Conservation (phyloP, 495 filamentous ascomycete species). For the Penicillium cinerascens region DNA sequence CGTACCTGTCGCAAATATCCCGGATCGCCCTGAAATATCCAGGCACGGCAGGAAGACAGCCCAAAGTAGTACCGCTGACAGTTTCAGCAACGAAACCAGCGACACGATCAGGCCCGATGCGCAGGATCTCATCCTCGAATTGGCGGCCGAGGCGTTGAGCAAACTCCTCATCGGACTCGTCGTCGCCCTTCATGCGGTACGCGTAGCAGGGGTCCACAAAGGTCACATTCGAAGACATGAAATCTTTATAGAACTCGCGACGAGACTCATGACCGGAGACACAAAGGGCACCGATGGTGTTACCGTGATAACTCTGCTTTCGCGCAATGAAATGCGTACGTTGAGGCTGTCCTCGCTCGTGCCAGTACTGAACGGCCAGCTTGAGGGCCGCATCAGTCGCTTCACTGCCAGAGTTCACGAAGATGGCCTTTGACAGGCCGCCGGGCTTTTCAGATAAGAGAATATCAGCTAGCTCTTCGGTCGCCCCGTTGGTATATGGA, state of each 20-base stretch:
- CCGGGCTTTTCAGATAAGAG: conserved; percentile 27
- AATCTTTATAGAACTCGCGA: conserved; percentile 25
- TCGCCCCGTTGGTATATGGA: conserved; percentile 14
- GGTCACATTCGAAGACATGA: conserved; percentile 31
- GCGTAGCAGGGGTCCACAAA: conserved; percentile 37
- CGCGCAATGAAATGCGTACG: conserved; percentile 56
- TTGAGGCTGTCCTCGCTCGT: conserved; percentile 30
- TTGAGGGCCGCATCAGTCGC: conserved; percentile 59
- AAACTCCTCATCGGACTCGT: conserved; percentile 23
- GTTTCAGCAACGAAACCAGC: conserved; percentile 65
- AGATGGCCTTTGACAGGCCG: conserved; percentile 28
- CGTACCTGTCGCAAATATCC: conserved; percentile 38
- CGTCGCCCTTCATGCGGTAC: conserved; percentile 30
- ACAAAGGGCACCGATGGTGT: conserved; percentile 57
- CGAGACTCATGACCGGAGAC: conserved; percentile 31
- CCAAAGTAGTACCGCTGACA: conserved; percentile 49
- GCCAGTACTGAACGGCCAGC: conserved; percentile 43
- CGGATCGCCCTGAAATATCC: conserved; percentile 38
- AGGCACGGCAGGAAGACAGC: conserved; percentile 36
- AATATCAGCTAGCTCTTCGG: conserved; percentile 27
- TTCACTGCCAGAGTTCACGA: conserved; percentile 44
- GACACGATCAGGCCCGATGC: conserved; percentile 58
- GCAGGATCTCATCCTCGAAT: conserved; percentile 60
- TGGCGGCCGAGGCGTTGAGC: conserved; percentile 26
- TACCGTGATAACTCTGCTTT: conserved; percentile 63